Conservation (phyloP, 768 basidiomycete genomes). For the Suillus subaureus region DNA sequence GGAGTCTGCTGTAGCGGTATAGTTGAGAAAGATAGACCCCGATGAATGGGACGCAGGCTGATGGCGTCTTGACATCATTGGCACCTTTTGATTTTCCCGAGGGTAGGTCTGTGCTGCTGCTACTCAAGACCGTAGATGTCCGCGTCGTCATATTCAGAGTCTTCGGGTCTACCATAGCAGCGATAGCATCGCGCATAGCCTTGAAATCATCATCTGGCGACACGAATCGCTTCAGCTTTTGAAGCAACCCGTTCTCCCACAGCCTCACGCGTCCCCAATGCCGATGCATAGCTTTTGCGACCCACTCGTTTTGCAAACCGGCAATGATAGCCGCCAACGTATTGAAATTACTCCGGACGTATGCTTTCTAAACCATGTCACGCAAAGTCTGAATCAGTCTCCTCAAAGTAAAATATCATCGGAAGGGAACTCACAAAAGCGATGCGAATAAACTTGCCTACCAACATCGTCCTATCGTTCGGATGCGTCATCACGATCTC, state of each 20-base stretch:
- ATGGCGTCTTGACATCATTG: conserved; percentile 46
- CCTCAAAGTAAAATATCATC: not conserved
- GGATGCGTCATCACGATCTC: conserved; percentile 81
- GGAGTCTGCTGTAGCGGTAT: conserved; percentile 62
- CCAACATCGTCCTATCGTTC: conserved; percentile 60
- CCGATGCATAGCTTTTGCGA: conserved; percentile 65
- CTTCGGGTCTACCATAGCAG: conserved; percentile 66
- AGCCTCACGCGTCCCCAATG: conserved; percentile 66
- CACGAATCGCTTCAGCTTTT: conserved; percentile 69
- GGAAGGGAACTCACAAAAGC: conserved; percentile 65
- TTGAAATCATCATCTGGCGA: conserved; percentile 70
- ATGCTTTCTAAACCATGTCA: conserved; percentile 65
- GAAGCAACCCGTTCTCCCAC: conserved; percentile 74
- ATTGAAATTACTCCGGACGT: conserved; percentile 74
- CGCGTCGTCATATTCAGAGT: conserved; percentile 56
- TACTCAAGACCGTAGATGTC: conserved; percentile 54
- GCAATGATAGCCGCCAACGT: conserved; percentile 79
- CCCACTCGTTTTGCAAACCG: conserved; percentile 72
- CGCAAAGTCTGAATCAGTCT: not conserved
- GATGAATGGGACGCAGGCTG: conserved; percentile 68
- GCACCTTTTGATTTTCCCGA: conserved; percentile 33
- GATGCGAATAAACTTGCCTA: conserved; percentile 81
- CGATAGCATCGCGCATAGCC: conserved; percentile 67
- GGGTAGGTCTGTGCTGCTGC: conserved; percentile 43
- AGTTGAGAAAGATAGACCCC: conserved; percentile 81